Evolutionary conservation across 768 basidiomycete genomes (phyloP).

Genomic region (Rhizopogon rudus): DNA sequence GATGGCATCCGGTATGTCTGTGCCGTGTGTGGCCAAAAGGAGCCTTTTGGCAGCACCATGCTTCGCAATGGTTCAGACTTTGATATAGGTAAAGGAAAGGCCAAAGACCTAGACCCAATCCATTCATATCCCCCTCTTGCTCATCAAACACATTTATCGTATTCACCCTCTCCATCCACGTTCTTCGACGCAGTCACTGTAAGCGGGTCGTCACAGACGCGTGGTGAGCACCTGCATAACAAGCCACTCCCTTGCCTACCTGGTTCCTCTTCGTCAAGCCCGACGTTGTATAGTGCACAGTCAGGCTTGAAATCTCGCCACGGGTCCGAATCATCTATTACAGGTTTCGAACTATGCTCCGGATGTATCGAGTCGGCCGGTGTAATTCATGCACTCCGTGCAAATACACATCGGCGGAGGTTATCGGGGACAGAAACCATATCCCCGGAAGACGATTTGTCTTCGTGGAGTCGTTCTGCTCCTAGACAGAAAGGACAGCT

Average conservation of each 20-base stretch:
- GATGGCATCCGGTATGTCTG: constrained; percentile 90
- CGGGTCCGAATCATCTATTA: constrained; percentile 3
- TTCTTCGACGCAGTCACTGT: constrained; percentile 14
- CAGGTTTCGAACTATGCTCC: constrained; percentile 82
- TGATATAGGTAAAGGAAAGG: constrained; percentile 42
- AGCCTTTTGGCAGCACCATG: constrained; percentile 30
- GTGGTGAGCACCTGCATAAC: constrained; percentile 18
- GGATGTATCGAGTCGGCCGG: constrained; percentile 76
- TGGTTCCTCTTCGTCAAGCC: constrained; percentile 19
- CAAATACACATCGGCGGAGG: constrained; percentile 30
- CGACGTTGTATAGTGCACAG: constrained; percentile 6
- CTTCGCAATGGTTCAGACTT: constrained; percentile 6
- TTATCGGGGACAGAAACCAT: constrained; percentile 32
- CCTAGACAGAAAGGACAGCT: constrained; percentile 70
- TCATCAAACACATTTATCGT: constrained; percentile 22
- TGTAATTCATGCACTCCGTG: constrained; percentile 69
- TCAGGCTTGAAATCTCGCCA: background rate
- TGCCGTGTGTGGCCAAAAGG: constrained; percentile 78
- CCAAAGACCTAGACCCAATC: constrained; percentile 21
- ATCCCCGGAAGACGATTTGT: constrained; percentile 50
- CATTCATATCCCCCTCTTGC: constrained; percentile 32
- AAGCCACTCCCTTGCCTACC: constrained; percentile 47
- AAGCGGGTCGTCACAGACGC: constrained; percentile 8
- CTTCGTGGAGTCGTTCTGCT: constrained; percentile 61
- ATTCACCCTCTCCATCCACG: constrained; percentile 13